Evolutionary conservation across 305 asterid species (phyloP).

Genomic region (Fraxinus sp.): DNA sequence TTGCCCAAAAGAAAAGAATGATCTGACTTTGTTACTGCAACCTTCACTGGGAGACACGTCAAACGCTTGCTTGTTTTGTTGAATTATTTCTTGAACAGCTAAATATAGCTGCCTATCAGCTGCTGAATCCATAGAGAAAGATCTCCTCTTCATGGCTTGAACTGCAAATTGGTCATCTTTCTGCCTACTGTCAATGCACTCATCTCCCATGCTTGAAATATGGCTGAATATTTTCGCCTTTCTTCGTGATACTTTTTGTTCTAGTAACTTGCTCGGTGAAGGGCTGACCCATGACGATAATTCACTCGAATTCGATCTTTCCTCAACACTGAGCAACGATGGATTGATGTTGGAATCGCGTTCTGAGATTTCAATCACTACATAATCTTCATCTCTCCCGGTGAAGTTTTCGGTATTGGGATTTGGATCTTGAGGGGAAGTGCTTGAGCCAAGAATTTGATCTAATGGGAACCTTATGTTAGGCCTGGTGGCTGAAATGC

Average conservation of each 20-base stretch:
- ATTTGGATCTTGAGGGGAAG: conserved; percentile 35
- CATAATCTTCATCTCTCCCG: conserved; percentile 59
- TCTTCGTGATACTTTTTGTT: conserved; percentile 25
- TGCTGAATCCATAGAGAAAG: conserved; percentile 89
- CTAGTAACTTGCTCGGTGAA: conserved; percentile 33
- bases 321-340: conserved; percentile 25
- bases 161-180: conserved; percentile 56
- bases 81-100: conserved; percentile 60
- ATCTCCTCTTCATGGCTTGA: conserved; percentile 63
- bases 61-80: conserved; percentile 24
- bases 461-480: conserved; percentile 21
- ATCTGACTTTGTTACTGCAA: conserved; percentile 45
- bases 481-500: conserved; percentile 46
- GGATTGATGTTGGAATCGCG: conserved; percentile 21
- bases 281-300: conserved; percentile 33
- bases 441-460: conserved; percentile 33
- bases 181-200: conserved; percentile 57
- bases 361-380: conserved; percentile 64
- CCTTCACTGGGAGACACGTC: conserved; percentile 41
- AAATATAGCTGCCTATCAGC: conserved; percentile 56
- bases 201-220: conserved; percentile 70
- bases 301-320: conserved; percentile 32
- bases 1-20: conserved; percentile 80
- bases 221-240: conserved; percentile 33
- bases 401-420: conserved; percentile 17